These are phyloP conservation scores for Grosmannia clavigera DNA, from an alignment of 2,329 filamentous ascomycete species.

Conservation along the genomic window DNA sequence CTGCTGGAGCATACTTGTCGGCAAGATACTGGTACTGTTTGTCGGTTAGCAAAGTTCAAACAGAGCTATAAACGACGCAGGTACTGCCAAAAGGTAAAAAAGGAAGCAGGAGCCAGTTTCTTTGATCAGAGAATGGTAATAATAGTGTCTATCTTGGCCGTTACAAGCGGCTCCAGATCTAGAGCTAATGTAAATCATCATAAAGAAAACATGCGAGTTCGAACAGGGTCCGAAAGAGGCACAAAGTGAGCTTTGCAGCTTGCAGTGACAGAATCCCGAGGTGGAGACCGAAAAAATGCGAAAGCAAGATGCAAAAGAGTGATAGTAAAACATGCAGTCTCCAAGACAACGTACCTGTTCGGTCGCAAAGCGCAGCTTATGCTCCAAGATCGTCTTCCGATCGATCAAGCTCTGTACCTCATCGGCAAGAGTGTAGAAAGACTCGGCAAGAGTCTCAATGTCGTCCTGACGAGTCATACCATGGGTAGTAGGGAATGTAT, in stretches of 20 bases:
- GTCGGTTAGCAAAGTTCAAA: conserved; percentile 7
- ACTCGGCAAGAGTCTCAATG: conserved; percentile 48
- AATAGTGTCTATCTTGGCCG: conserved; percentile 49
- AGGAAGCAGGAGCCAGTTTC: conserved; percentile 4
- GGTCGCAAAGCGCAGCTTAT: conserved; percentile 54
- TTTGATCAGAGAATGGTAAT: conserved; percentile 29
- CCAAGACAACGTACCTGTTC: conserved; percentile 41
- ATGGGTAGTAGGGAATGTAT: conserved; percentile 9
- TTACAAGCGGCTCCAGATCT: conserved; percentile 58
- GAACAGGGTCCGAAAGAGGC: neutral
- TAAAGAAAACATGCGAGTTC: conserved; percentile 14
- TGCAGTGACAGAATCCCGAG: too few species aligned
- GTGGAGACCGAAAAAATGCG: neutral
- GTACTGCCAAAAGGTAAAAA: conserved; percentile 8
- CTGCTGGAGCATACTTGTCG: conserved; percentile 55
- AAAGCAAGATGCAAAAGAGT: neutral
- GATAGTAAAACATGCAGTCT: neutral
- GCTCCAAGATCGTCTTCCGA: conserved; percentile 51
- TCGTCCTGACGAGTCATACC: conserved; percentile 31
- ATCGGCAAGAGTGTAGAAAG: conserved; percentile 52
- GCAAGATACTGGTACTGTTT: conserved; percentile 49
- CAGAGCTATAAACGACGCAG: conserved; percentile 7
- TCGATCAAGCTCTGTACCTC: conserved; percentile 52
- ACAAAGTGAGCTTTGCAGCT: too few species aligned
- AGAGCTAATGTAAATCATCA: conserved; percentile 57